Conservation (phyloP, 2,329 filamentous ascomycete genomes). For the Apiospora aurea region DNA sequence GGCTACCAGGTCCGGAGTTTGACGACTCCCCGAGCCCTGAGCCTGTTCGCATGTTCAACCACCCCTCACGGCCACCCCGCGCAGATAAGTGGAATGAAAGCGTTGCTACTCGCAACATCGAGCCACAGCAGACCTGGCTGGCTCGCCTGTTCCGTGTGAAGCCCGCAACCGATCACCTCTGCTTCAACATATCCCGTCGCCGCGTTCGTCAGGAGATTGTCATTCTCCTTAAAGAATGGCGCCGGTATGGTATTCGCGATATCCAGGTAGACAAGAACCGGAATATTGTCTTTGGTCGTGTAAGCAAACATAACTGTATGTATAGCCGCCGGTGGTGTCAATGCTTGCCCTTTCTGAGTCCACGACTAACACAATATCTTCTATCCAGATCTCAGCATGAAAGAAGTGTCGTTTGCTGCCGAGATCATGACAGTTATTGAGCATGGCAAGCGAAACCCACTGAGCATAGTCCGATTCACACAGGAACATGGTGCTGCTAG, state of each 20-base stretch:
- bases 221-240: conserved; percentile 79
- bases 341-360: conserved; percentile 29
- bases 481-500: conserved; percentile 92
- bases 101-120: conserved; percentile 57
- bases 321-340: conserved; percentile 27
- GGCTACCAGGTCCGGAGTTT: conserved; percentile 41
- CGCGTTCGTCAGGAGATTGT: conserved; percentile 80
- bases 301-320: conserved; percentile 82
- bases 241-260: conserved; percentile 80
- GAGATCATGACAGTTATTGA: conserved; percentile 91
- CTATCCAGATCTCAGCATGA: conserved; percentile 74
- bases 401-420: conserved; percentile 85
- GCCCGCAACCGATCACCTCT: conserved; percentile 77
- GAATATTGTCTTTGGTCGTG: conserved; percentile 80
- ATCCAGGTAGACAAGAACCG: conserved; percentile 80
- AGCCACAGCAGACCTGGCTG: conserved; percentile 83
- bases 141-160: conserved; percentile 89
- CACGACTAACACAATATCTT: conserved; percentile 25
- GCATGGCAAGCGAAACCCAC: conserved; percentile 76
- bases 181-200: conserved; percentile 75
- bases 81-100: conserved; percentile 36
- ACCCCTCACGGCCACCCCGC: conserved; percentile 29
- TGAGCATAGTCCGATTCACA: conserved; percentile 85
- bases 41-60: conserved; percentile 33
- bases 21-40: conserved; percentile 41